Evolutionary conservation across 345 rosid genomes (phyloP).

Genomic region (Populus nigra): DNA sequence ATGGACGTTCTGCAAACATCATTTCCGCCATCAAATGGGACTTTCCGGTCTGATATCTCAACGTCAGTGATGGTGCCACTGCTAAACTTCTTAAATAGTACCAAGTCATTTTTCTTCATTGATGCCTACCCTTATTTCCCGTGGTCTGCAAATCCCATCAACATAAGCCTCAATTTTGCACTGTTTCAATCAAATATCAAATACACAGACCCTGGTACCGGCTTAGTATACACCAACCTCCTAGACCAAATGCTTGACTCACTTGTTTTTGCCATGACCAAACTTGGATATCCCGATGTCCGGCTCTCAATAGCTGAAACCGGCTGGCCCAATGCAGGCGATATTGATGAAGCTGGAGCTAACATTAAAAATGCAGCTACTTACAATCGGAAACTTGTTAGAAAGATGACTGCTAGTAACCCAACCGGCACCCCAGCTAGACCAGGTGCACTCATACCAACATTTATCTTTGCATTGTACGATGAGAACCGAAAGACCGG

Average conservation of each 20-base stretch:
- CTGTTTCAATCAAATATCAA: constrained; percentile 41
- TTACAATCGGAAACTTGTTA: constrained; percentile 65
- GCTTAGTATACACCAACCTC: constrained; percentile 57
- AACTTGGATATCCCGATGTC: constrained; percentile 52
- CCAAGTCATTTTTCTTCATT: constrained; percentile 64
- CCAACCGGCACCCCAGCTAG: constrained; percentile 72
- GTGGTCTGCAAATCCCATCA: constrained; percentile 50
- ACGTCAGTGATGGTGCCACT: constrained; percentile 49
- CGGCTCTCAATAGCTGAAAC: constrained; percentile 65
- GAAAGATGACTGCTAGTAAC: constrained; percentile 42
- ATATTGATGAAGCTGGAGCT: constrained; percentile 62
- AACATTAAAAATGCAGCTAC: constrained; percentile 67
- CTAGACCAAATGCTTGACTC: constrained; percentile 86
- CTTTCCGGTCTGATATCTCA: constrained; percentile 53
- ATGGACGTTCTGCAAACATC: constrained; percentile 57
- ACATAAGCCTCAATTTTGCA: constrained; percentile 44
- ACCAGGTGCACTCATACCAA: constrained; percentile 51
- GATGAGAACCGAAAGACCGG: constrained; percentile 71
- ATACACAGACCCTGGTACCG: constrained; percentile 54
- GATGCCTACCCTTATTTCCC: constrained; percentile 82
- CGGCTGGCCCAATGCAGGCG: constrained; percentile 82
- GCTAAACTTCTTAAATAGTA: constrained; percentile 58
- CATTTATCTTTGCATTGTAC: constrained; percentile 61
- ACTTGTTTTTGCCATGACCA: constrained; percentile 51
- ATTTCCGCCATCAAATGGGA: constrained; percentile 67